These are phyloP conservation scores for Gentiana dahurica DNA, from an alignment of 257 asterid species.

Conservation along the genomic window DNA sequence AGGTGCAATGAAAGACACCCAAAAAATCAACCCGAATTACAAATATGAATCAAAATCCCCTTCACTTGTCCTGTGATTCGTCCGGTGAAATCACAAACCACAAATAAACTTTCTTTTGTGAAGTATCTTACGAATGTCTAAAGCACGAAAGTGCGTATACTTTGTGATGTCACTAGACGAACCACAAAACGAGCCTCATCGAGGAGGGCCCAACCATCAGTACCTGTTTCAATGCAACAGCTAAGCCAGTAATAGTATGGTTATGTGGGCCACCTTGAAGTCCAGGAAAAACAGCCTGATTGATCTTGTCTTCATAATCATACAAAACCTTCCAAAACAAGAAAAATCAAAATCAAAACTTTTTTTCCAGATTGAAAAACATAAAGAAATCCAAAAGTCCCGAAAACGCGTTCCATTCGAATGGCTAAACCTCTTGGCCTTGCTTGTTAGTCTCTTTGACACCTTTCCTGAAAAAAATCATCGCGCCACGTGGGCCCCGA, in stretches of 20 bases:
- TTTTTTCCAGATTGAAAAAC: neutral
- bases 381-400: neutral
- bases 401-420: too few relatives aligned
- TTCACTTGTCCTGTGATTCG: too few relatives aligned
- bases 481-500: constrained; percentile 90
- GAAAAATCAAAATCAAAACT: neutral
- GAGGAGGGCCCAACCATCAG: too few relatives aligned
- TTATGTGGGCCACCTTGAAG: constrained; percentile 99
- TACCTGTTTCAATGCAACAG: constrained; percentile 93
- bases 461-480: constrained; percentile 89
- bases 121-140: too few relatives aligned
- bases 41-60: too few relatives aligned
- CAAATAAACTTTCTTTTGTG: too few relatives aligned
- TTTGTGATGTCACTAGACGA: too few relatives aligned
- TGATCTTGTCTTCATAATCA: constrained; percentile 86
- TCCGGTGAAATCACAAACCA: too few relatives aligned
- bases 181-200: too few relatives aligned
- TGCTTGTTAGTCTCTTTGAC: constrained; percentile 61
- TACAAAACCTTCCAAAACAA: constrained; percentile 48
- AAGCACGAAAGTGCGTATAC: too few relatives aligned
- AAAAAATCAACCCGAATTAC: too few relatives aligned
- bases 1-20: too few relatives aligned
- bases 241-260: constrained; percentile 92
- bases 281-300: constrained; percentile 98
- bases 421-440: constrained; percentile 54